Evolutionary conservation across 805 yeast species (phyloP).

Genomic region (Nakazawaea ernobii): DNA sequence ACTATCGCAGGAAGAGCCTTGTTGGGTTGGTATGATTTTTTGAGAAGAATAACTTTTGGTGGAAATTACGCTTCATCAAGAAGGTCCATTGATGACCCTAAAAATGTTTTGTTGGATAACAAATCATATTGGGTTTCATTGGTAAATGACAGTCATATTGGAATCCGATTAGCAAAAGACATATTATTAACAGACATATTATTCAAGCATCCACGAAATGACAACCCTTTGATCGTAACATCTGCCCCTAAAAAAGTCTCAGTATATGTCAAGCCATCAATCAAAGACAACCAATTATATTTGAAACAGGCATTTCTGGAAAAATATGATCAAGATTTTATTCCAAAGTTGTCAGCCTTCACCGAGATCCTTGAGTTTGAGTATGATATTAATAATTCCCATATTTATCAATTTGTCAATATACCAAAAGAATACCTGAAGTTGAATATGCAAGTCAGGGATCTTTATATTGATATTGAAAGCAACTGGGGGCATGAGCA

Average conservation of each 20-base stretch:
- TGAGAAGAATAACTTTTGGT: slow-evolving; percentile 1
- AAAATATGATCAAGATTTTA: slow-evolving; percentile 7
- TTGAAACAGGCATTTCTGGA: background rate
- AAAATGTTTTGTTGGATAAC: slow-evolving; percentile 1
- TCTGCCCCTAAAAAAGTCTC: slow-evolving; percentile 10
- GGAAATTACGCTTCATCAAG: background rate
- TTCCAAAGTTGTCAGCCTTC: background rate
- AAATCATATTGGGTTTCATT: slow-evolving; percentile 5
- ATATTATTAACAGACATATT: slow-evolving; percentile 4
- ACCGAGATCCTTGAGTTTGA: slow-evolving; percentile 7
- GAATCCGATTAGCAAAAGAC: slow-evolving; percentile 1
- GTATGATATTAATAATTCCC: slow-evolving; percentile 7
- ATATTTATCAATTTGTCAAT: slow-evolving; percentile 4
- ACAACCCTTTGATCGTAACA: slow-evolving; percentile 6
- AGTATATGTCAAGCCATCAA: slow-evolving; percentile 6
- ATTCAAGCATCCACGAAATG: slow-evolving; percentile 9
- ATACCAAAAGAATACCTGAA: slow-evolving; percentile 5
- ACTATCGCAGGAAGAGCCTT: background rate
- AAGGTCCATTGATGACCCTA: background rate
- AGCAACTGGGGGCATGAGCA: slow-evolving; percentile 12
- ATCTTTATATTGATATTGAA: slow-evolving; percentile 9
- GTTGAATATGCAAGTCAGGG: slow-evolving; percentile 4
- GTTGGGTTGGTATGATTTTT: slow-evolving; percentile 10
- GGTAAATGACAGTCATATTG: slow-evolving; percentile 7
- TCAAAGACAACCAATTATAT: background rate